phyloP scores from a whole-genome alignment of 208 protist species.

The Leptomonas pyrrhocoris region DNA sequence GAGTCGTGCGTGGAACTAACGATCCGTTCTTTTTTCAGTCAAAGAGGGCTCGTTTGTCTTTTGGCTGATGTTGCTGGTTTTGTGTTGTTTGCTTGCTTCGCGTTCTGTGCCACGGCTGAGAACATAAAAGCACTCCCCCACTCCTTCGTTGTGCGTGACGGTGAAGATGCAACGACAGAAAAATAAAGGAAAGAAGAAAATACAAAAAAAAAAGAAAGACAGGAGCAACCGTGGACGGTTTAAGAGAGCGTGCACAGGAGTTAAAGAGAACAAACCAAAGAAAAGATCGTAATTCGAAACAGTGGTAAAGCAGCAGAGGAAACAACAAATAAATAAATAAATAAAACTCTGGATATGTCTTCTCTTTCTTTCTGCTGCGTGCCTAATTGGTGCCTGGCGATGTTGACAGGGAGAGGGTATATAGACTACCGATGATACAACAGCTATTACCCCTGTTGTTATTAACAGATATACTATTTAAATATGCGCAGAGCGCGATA shows the following conservation, averaged over 20 bases:
- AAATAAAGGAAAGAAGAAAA: slow-evolving; percentile 9
- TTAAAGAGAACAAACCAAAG: not conserved
- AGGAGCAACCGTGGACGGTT: not conserved
- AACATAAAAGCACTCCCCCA: not conserved
- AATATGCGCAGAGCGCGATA: no score
- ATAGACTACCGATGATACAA: not conserved
- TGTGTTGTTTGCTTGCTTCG: not conserved
- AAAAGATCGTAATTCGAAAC: slow-evolving; percentile 3
- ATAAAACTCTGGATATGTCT: slow-evolving; percentile 4
- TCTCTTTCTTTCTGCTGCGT: not conserved
- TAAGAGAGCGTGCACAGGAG: not conserved
- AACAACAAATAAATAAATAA: slow-evolving; percentile 9
- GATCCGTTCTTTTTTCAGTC: not conserved
- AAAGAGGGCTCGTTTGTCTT: not conserved
- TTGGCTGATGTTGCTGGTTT: not conserved
- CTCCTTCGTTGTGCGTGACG: slow-evolving; percentile 1
- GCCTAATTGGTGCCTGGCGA: not conserved
- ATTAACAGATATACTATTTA: no score
- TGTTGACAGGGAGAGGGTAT: not conserved
- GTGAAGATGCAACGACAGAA: slow-evolving; percentile 1
- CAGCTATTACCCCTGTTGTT: not conserved
- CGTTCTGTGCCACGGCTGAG: not conserved
- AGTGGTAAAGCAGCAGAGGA: slow-evolving; percentile 1
- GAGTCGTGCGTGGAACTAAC: not conserved
- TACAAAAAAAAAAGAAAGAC: slow-evolving; percentile 8